Evolutionary conservation across 352 stramenopile genomes (phyloP).

Genomic region (Phytophthora ramorum): DNA sequence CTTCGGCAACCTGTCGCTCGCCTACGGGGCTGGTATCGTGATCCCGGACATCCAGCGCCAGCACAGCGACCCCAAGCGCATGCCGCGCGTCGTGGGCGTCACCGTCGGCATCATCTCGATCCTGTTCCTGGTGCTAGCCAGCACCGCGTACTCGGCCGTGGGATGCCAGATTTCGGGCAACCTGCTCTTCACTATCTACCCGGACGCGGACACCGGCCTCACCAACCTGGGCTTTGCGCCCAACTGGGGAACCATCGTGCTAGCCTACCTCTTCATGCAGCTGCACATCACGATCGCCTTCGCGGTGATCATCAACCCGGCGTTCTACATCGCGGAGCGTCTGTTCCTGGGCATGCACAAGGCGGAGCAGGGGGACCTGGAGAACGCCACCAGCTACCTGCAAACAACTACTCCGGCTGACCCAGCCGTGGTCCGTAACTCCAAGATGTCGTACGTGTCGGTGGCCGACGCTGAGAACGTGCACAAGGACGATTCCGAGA

Average conservation of each 20-base stretch:
- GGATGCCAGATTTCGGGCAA: constrained; percentile 77
- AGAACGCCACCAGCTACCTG: no score
- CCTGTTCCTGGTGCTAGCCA: constrained; percentile 47
- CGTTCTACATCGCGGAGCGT: not conserved
- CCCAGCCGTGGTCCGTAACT: no score
- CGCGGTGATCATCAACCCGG: constrained; percentile 33
- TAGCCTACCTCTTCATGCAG: constrained; percentile 48
- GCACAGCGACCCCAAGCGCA: constrained; percentile 44
- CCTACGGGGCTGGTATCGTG: constrained; percentile 59
- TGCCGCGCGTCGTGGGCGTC: constrained; percentile 46
- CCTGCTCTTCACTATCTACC: constrained; percentile 73
- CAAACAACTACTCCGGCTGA: no score
- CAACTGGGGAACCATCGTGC: constrained; percentile 36
- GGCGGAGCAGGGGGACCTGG: no score
- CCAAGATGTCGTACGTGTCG: no score
- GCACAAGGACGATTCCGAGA: no score
- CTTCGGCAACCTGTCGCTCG: constrained; percentile 64
- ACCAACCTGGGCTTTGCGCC: constrained; percentile 2
- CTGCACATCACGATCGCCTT: constrained; percentile 52
- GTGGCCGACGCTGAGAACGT: no score
- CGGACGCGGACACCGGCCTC: constrained; percentile 34
- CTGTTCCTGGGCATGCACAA: not conserved
- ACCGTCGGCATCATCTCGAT: constrained; percentile 41
- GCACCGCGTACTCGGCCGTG: constrained; percentile 52
- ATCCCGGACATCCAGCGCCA: constrained; percentile 58